A percentile compares a stretch with the other conserved stretches of the same genome.
phyloP scores from a whole-genome alignment of 225 moss, liverwort and hornwort species.

The Marchantia polymorpha region DNA sequence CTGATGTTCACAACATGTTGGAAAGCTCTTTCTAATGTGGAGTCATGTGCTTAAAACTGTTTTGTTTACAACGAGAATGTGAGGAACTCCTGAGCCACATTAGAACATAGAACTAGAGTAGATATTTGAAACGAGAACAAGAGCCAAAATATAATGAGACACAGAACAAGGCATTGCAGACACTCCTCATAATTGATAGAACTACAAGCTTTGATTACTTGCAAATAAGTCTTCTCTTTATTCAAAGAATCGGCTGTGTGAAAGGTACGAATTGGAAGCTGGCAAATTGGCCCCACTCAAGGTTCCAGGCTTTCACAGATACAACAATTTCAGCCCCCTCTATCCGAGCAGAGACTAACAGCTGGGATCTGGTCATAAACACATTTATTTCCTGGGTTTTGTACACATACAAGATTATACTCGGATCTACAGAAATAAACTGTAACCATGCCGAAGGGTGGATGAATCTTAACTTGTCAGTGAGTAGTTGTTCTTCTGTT shows the following conservation, averaged over 20 bases:
- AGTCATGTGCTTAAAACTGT: too few relatives aligned
- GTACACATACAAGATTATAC: slow-evolving; percentile 8
- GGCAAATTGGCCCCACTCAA: not conserved
- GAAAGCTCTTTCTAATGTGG: too few relatives aligned
- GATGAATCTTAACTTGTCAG: not conserved
- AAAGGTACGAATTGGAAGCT: not conserved
- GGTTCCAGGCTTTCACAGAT: not conserved
- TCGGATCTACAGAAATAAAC: slow-evolving; percentile 12
- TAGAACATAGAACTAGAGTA: too few relatives aligned
- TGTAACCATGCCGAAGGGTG: not conserved
- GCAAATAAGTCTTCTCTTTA: not conserved
- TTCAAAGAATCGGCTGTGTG: not conserved
- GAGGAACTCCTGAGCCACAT: too few relatives aligned
- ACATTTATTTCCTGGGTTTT: slow-evolving; percentile 14
- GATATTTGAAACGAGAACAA: too few relatives aligned
- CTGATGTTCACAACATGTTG: too few relatives aligned
- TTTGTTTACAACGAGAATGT: too few relatives aligned
- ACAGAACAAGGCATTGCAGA: too few relatives aligned
- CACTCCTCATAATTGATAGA: too few relatives aligned
- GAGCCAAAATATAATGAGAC: too few relatives aligned
- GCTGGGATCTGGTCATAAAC: not conserved
- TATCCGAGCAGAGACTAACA: not conserved
- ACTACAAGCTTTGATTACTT: too few relatives aligned
- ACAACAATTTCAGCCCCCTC: not conserved
- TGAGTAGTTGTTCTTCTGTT: not conserved